Evolutionary conservation across 2,329 filamentous ascomycete species (phyloP).

Genomic region (Aspergillus fructus): DNA sequence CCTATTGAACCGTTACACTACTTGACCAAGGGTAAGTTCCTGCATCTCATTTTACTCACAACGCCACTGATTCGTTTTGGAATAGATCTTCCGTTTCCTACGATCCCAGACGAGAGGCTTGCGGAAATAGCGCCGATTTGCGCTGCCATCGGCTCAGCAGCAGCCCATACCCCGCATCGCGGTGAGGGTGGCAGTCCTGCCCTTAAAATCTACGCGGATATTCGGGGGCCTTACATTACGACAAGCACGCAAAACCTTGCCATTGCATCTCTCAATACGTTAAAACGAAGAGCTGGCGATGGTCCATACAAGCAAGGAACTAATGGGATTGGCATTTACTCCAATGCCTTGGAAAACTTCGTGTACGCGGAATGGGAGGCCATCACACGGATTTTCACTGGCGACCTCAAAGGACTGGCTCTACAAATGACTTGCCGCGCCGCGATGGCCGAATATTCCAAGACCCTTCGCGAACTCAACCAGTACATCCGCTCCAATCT

Average conservation of each 20-base stretch:
- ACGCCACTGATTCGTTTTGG: slow-evolving; percentile 31
- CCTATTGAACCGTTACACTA: slow-evolving; percentile 87
- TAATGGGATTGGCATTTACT: slow-evolving; percentile 88
- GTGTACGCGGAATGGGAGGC: slow-evolving; percentile 89
- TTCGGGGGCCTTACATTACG: slow-evolving; percentile 83
- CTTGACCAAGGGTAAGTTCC: slow-evolving; percentile 72
- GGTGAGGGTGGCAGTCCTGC: slow-evolving; percentile 64
- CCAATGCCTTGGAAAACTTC: slow-evolving; percentile 80
- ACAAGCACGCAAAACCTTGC: slow-evolving; percentile 81
- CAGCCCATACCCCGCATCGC: slow-evolving; percentile 51
- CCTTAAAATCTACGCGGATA: slow-evolving; percentile 80
- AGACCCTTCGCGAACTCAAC: slow-evolving; percentile 86
- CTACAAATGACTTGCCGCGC: slow-evolving; percentile 77
- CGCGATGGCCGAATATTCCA: slow-evolving; percentile 76
- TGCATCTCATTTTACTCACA: background rate
- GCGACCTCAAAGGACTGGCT: slow-evolving; percentile 79
- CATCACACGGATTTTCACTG: slow-evolving; percentile 79
- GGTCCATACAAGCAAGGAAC: slow-evolving; percentile 84
- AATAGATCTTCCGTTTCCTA: slow-evolving; percentile 70
- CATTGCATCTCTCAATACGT: slow-evolving; percentile 78
- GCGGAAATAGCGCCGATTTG: slow-evolving; percentile 78
- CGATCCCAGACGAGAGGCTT: slow-evolving; percentile 72
- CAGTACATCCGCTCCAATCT: slow-evolving; percentile 83
- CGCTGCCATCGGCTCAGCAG: slow-evolving; percentile 66
- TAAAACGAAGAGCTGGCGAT: slow-evolving; percentile 72